Conservation (phyloP, 371 early-diverging fungal genomes). For the Cokeromyces recurvatus region DNA sequence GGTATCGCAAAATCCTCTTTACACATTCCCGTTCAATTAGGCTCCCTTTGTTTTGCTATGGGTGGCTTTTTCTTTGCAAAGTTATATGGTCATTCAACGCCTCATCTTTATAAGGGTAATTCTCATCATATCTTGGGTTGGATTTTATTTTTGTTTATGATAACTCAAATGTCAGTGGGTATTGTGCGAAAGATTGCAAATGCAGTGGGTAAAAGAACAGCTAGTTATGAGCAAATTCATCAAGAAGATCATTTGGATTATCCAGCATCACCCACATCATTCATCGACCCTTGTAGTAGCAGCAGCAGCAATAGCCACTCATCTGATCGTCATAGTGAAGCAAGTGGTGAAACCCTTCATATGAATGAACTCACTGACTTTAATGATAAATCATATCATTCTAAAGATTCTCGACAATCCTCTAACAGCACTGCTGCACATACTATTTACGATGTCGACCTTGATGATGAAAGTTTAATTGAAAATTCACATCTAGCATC, state of each 20-base stretch:
- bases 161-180: constrained; percentile 39
- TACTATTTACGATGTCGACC: constrained; percentile 16
- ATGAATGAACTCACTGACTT: constrained; percentile 14
- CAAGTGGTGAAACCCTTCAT: constrained; percentile 32
- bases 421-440: not conserved
- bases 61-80: constrained; percentile 45
- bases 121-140: constrained; percentile 45
- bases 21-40: constrained; percentile 39
- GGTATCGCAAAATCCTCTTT: constrained; percentile 47
- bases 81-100: constrained; percentile 41
- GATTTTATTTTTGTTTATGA: constrained; percentile 32
- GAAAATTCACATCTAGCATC: not conserved
- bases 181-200: constrained; percentile 44
- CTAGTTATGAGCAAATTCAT: constrained; percentile 22
- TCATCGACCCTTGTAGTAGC: too few relatives aligned
- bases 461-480: constrained; percentile 16
- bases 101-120: constrained; percentile 42
- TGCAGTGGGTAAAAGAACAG: constrained; percentile 25
- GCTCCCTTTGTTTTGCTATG: constrained; percentile 28
- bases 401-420: too few relatives aligned
- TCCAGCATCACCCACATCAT: constrained; percentile 8
- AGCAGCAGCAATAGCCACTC: constrained; percentile 11
- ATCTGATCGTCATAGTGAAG: constrained; percentile 23
- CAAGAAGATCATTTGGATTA: constrained; percentile 24
- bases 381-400: constrained; percentile 7